These are phyloP conservation scores for Cyanophora paradoxa DNA, from an alignment of 78 protist genomes.

Conservation along the genomic window DNA sequence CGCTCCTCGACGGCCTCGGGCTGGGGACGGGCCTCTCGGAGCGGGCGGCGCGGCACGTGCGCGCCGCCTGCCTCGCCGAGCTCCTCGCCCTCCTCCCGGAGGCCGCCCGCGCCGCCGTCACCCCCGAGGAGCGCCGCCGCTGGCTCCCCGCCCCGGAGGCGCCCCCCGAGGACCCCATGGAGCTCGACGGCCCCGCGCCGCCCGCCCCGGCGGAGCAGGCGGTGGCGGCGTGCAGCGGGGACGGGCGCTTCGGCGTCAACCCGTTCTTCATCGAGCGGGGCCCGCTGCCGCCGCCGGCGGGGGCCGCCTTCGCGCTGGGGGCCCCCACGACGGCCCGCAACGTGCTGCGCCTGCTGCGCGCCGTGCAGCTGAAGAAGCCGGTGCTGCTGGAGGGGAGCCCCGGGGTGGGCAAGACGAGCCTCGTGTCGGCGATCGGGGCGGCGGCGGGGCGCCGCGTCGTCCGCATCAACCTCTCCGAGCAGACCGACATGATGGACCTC, in stretches of 20 bases:
- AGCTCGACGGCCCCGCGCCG: background rate
- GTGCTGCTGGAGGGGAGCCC: constrained; percentile 79
- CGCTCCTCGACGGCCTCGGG: constrained; percentile 79
- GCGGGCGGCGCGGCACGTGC: background rate
- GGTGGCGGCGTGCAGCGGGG: background rate
- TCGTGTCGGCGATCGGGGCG: constrained; percentile 55
- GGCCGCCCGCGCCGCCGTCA: background rate
- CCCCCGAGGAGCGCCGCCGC: no score
- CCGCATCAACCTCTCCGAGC: constrained; percentile 98
- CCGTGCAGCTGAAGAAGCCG: constrained; percentile 52
- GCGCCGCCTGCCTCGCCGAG: background rate
- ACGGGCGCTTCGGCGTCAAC: constrained; percentile 42
- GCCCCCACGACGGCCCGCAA: constrained; percentile 90
- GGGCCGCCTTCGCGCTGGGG: constrained; percentile 27
- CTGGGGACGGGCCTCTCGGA: constrained; percentile 17
- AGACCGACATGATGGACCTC: constrained; percentile 97
- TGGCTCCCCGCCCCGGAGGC: no score
- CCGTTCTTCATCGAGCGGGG: constrained; percentile 61
- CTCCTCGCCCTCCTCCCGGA: background rate
- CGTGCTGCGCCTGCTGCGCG: constrained; percentile 79
- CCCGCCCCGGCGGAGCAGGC: background rate
- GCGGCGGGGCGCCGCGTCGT: constrained; percentile 66
- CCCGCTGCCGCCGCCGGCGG: background rate
- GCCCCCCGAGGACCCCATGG: no score
- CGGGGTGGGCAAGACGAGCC: constrained; percentile 99